A percentile compares a stretch with the other conserved stretches of the same genome.
phyloP scores from a whole-genome alignment of 2,329 filamentous ascomycete genomes.

The Thelonectria blattea region DNA sequence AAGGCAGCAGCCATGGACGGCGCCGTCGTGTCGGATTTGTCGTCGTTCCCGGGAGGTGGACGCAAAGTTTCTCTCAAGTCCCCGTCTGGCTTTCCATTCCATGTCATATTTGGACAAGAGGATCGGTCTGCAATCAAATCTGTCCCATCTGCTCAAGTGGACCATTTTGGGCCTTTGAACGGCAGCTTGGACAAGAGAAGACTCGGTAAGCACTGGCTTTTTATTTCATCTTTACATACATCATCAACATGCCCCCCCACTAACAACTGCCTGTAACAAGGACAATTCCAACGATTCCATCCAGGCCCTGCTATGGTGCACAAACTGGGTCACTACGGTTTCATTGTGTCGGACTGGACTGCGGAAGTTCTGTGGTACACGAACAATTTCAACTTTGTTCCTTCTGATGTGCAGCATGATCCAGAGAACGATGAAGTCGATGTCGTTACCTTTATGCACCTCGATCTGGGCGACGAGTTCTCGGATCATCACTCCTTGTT shows the following conservation, averaged over 20 bases:
- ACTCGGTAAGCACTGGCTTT: too few species aligned
- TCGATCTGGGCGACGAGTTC: conserved; percentile 50
- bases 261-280: neutral
- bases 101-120: conserved; percentile 4
- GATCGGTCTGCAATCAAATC: neutral
- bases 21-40: neutral
- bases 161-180: neutral
- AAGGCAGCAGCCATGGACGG: conserved; percentile 8
- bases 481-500: conserved; percentile 61
- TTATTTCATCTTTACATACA: too few species aligned
- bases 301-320: conserved; percentile 3
- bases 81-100: neutral
- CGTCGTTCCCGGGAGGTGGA: neutral
- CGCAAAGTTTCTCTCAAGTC: neutral
- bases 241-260: neutral
- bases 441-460: conserved; percentile 53
- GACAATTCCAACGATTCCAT: conserved; percentile 12
- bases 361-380: conserved; percentile 14
- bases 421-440: conserved; percentile 21
- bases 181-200: too few species aligned
- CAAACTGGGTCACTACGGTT: conserved; percentile 17
- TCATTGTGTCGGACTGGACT: neutral
- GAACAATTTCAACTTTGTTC: conserved; percentile 9
- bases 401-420: conserved; percentile 14
- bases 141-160: conserved; percentile 3